Conservation (phyloP, 2,329 filamentous ascomycete genomes). For the Nigrograna mackinnonii region DNA sequence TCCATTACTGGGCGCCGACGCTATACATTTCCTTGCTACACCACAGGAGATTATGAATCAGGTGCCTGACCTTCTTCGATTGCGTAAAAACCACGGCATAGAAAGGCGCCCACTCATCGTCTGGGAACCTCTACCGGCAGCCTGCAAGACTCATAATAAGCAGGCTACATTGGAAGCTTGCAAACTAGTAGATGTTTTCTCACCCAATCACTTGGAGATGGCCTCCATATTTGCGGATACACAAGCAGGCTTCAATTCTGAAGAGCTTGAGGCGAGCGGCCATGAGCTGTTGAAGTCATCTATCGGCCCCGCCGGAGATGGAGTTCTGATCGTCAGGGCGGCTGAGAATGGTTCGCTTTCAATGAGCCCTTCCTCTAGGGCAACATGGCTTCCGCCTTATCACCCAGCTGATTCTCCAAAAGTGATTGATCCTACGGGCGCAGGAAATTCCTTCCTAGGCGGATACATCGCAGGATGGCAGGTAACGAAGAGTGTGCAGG, state of each 20-base stretch:
- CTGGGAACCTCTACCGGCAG: slow-evolving; percentile 24
- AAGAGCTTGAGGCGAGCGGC: slow-evolving; percentile 5
- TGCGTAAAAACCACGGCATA: slow-evolving; percentile 7
- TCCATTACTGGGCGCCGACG: slow-evolving; percentile 10
- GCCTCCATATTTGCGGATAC: slow-evolving; percentile 11
- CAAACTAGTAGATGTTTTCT: slow-evolving; percentile 23
- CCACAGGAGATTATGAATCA: slow-evolving; percentile 16
- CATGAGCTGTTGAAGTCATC: slow-evolving; percentile 4
- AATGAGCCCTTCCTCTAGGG: slow-evolving; percentile 1
- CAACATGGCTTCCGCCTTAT: slow-evolving; percentile 16
- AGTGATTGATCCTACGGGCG: slow-evolving; percentile 25
- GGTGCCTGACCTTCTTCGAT: slow-evolving; percentile 14
- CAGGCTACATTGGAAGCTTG: slow-evolving; percentile 13
- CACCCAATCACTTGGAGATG: slow-evolving; percentile 26
- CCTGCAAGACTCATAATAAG: slow-evolving; percentile 11
- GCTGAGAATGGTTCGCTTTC: slow-evolving; percentile 14
- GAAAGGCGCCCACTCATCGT: slow-evolving; percentile 13
- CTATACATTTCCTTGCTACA: slow-evolving; percentile 23
- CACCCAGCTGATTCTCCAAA: slow-evolving; percentile 5
- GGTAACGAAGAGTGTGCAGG: slow-evolving; percentile 2
- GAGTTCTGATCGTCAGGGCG: slow-evolving; percentile 14
- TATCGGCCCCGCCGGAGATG: slow-evolving; percentile 1
- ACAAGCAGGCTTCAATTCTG: slow-evolving; percentile 1
- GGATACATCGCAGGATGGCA: slow-evolving; percentile 20
- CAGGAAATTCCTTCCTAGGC: slow-evolving; percentile 25